Percentiles rank a stretch among this genome's conserved stretches.
phyloP scores from a whole-genome alignment of 2,329 filamentous ascomycete genomes.

The Aspergillus unguis region DNA sequence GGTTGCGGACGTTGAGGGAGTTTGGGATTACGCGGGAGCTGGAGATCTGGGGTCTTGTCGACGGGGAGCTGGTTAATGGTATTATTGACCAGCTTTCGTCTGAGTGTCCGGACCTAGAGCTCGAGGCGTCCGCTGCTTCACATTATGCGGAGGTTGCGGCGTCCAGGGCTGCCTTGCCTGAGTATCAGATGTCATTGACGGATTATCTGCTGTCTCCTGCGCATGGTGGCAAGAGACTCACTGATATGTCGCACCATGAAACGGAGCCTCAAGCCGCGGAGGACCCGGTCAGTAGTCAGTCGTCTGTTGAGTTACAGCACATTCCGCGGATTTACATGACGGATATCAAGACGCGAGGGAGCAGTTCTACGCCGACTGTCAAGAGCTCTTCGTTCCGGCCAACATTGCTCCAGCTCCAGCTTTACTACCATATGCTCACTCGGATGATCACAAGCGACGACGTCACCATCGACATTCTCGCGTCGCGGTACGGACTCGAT shows the following conservation, averaged over 20 bases:
- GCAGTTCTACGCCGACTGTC: constrained; percentile 58
- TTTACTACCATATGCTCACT: constrained; percentile 83
- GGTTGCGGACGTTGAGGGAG: constrained; percentile 68
- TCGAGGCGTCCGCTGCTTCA: constrained; percentile 59
- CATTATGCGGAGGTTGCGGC: constrained; percentile 38
- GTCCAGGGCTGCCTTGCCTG: constrained; percentile 35
- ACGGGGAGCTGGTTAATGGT: constrained; percentile 80
- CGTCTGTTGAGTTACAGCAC: constrained; percentile 21
- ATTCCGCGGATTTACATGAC: constrained; percentile 64
- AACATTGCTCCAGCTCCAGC: constrained; percentile 79
- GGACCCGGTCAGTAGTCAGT: constrained; percentile 16
- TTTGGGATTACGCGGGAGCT: constrained; percentile 71
- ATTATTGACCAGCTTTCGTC: constrained; percentile 84
- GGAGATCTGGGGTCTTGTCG: constrained; percentile 79
- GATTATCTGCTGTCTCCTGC: constrained; percentile 43
- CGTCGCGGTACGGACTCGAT: constrained; percentile 68
- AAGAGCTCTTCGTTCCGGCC: constrained; percentile 64
- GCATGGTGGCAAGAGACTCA: constrained; percentile 34
- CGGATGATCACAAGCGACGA: constrained; percentile 64
- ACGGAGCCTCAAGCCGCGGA: constrained; percentile 8
- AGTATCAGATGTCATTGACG: constrained; percentile 46
- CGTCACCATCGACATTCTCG: constrained; percentile 66
- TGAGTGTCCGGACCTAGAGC: constrained; percentile 67
- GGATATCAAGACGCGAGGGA: constrained; percentile 79
- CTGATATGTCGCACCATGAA: constrained; percentile 27